phyloP scores from a whole-genome alignment of 768 basidiomycete genomes.

The Dioszegia crocea region DNA sequence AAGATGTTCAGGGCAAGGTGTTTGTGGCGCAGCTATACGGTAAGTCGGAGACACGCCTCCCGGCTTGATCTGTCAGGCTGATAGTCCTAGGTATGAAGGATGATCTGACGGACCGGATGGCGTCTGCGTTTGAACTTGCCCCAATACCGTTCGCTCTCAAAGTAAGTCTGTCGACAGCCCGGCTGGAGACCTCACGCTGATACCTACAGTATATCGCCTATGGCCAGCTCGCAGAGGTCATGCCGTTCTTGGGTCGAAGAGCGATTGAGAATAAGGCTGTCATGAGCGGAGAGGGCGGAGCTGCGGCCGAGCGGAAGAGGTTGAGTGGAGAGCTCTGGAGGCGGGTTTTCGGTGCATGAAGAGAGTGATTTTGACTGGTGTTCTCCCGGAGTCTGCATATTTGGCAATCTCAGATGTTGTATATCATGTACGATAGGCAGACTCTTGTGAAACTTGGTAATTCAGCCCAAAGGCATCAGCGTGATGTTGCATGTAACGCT shows the following conservation, averaged over 20 bases:
- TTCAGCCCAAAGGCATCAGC: too few species aligned
- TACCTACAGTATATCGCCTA: conserved; percentile 36
- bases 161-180: conserved; percentile 24
- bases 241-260: conserved; percentile 83
- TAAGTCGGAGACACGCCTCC: conserved; percentile 45
- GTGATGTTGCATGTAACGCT: too few species aligned
- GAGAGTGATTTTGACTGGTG: too few species aligned
- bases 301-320: conserved; percentile 59
- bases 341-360: conserved; percentile 24
- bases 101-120: conserved; percentile 68
- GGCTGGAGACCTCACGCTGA: conserved; percentile 37
- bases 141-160: conserved; percentile 72
- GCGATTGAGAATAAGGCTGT: conserved; percentile 92
- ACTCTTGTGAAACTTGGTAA: too few species aligned
- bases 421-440: too few species aligned
- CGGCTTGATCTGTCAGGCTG: neutral
- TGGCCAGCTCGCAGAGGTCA: conserved; percentile 50
- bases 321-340: conserved; percentile 59
- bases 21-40: conserved; percentile 80
- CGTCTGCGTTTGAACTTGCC: conserved; percentile 55
- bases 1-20: conserved; percentile 63
- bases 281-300: conserved; percentile 64
- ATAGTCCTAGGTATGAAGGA: conserved; percentile 82
- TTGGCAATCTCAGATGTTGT: too few species aligned
- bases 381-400: too few species aligned